Evolutionary conservation across 2,329 filamentous ascomycete species (phyloP).

Genomic region (Leptographium flavum): DNA sequence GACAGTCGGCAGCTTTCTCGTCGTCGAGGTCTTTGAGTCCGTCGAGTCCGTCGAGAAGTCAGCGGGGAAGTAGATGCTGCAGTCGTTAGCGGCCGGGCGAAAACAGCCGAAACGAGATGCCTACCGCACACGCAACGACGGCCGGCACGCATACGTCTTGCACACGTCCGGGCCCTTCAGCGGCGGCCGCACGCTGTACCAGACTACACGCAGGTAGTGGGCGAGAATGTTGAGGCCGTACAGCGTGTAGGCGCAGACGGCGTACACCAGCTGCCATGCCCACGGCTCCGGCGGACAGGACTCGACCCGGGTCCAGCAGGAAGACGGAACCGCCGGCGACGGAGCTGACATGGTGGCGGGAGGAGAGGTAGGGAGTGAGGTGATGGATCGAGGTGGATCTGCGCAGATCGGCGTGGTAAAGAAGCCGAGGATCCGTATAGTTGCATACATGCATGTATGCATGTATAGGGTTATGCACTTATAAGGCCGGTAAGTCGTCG

Average conservation of each 20-base stretch:
- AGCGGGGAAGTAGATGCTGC: conserved; percentile 26
- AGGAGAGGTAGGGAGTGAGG: no score
- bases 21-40: no score
- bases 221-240: conserved; percentile 1
- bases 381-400: background rate
- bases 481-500: background rate
- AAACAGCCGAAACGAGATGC: background rate
- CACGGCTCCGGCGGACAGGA: background rate
- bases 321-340: background rate
- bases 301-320: background rate
- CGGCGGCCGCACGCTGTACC: background rate
- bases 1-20: conserved; percentile 27
- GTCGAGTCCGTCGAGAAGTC: conserved; percentile 20
- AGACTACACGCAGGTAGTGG: background rate
- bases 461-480: no score
- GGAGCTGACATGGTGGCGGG: no score
- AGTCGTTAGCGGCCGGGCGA: background rate
- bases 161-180: conserved; percentile 3
- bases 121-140: conserved; percentile 4
- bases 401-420: no score
- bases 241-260: background rate
- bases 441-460: no score
- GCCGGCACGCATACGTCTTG: conserved; percentile 13
- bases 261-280: background rate
- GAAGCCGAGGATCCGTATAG: no score